These are phyloP conservation scores for Ceriops tagal DNA, from an alignment of 345 rosid genomes.

Conservation along the genomic window DNA sequence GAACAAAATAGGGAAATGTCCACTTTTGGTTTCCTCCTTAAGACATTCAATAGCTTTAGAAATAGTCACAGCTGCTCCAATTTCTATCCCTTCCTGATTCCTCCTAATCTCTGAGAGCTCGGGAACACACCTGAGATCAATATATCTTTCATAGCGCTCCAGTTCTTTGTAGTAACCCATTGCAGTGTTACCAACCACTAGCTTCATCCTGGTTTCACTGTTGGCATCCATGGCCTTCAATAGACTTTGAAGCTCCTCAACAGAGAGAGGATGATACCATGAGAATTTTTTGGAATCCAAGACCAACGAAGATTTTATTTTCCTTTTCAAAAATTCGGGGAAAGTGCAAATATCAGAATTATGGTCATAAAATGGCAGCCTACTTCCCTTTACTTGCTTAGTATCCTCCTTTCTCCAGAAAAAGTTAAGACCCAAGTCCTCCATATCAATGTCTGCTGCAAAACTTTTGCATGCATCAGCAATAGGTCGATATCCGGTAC, in stretches of 20 bases:
- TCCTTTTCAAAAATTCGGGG: conserved; percentile 66
- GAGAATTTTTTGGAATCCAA: conserved; percentile 37
- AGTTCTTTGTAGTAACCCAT: conserved; percentile 68
- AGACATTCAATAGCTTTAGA: conserved; percentile 61
- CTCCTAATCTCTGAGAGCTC: conserved; percentile 53
- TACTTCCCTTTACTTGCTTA: conserved; percentile 42
- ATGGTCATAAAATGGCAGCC: conserved; percentile 40
- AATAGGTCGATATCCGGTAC: conserved; percentile 92
- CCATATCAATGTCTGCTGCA: conserved; percentile 74
- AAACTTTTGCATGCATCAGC: conserved; percentile 91
- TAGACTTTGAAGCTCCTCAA: conserved; percentile 47
- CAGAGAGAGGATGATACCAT: conserved; percentile 51
- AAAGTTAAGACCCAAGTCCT: conserved; percentile 77
- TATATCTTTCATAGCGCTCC: conserved; percentile 41
- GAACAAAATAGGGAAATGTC: conserved; percentile 23
- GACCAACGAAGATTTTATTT: conserved; percentile 18
- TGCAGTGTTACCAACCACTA: conserved; percentile 77
- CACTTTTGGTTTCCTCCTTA: conserved; percentile 31
- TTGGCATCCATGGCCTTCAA: conserved; percentile 22
- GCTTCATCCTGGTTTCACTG: conserved; percentile 27
- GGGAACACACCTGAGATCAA: conserved; percentile 57
- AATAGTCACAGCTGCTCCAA: conserved; percentile 79
- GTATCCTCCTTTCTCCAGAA: conserved; percentile 69
- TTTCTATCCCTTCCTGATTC: conserved; percentile 48
- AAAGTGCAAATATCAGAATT: conserved; percentile 35